Conservation (phyloP, 148 eudicot species). For the Silene conica region DNA sequence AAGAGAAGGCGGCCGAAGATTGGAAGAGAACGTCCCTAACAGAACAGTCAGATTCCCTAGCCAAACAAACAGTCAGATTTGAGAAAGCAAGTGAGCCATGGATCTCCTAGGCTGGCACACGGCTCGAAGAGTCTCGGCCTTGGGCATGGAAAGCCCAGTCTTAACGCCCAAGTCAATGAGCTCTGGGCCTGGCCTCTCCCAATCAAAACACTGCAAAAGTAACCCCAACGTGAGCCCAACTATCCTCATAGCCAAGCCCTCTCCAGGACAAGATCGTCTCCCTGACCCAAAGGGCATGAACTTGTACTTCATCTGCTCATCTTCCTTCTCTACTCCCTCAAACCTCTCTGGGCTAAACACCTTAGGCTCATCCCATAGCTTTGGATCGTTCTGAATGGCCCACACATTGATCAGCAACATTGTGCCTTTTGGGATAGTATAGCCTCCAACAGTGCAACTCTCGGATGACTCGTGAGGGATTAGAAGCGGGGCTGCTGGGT, state of each 20-base stretch:
- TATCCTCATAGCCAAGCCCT: slow-evolving; percentile 26
- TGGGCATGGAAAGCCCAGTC: slow-evolving; percentile 33
- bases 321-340: slow-evolving; percentile 19
- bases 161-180: slow-evolving; percentile 32
- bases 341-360: slow-evolving; percentile 42
- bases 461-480: slow-evolving; percentile 35
- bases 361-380: slow-evolving; percentile 30
- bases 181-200: slow-evolving; percentile 36
- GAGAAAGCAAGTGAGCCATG: slow-evolving; percentile 16
- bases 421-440: slow-evolving; percentile 32
- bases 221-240: slow-evolving; percentile 32
- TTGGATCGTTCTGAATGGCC: slow-evolving; percentile 39
- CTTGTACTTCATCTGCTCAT: slow-evolving; percentile 28
- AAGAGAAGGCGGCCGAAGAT: too few species aligned
- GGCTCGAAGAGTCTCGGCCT: slow-evolving; percentile 35
- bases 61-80: slow-evolving; percentile 1
- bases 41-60: too few species aligned
- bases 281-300: slow-evolving; percentile 43
- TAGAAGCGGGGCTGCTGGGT: slow-evolving; percentile 34
- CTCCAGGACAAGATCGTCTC: slow-evolving; percentile 38
- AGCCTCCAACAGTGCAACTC: slow-evolving; percentile 24
- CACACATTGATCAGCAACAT: slow-evolving; percentile 34
- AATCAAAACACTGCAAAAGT: slow-evolving; percentile 40
- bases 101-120: slow-evolving; percentile 22
- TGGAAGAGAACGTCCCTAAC: too few species aligned